These are phyloP conservation scores for Cocos nucifera DNA, from an alignment of 176 grass and related monocot genomes.

Conservation along the genomic window DNA sequence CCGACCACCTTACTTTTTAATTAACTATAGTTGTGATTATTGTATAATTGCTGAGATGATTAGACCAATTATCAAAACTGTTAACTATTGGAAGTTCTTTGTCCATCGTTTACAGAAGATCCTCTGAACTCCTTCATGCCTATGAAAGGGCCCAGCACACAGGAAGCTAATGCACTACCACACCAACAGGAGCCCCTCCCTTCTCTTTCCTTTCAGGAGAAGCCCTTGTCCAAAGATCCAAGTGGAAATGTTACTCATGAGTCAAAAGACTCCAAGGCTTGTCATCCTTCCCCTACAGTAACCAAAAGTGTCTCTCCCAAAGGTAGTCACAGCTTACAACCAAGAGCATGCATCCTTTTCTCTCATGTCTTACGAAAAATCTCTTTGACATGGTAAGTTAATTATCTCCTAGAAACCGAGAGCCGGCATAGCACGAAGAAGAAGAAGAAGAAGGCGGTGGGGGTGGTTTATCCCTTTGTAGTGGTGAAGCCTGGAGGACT, in stretches of 20 bases:
- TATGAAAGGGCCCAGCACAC: conserved; percentile 19
- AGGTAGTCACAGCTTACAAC: conserved; percentile 4
- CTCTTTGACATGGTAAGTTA: no score
- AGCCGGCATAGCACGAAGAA: not conserved
- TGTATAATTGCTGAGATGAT: no score
- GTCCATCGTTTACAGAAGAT: no score
- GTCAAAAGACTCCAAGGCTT: not conserved
- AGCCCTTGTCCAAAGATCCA: conserved; percentile 1
- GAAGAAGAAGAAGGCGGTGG: conserved; percentile 1
- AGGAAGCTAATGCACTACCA: conserved; percentile 6
- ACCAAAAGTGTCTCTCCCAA: not conserved
- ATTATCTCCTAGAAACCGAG: no score
- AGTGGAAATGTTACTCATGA: not conserved
- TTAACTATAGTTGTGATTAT: no score
- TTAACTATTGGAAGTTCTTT: no score
- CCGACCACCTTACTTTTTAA: no score
- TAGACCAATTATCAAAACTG: no score
- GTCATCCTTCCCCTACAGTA: conserved; percentile 1
- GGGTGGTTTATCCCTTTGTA: conserved; percentile 63
- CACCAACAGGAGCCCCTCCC: conserved; percentile 29
- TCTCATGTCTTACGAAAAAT: no score
- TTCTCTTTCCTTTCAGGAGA: conserved; percentile 44
- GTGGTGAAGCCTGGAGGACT: conserved; percentile 80
- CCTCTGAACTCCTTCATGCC: conserved; percentile 4
- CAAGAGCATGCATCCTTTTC: no score